Percentiles rank a stretch among this genome's conserved stretches.
Evolutionary conservation across 345 rosid genomes (phyloP).

Genomic region (Boechera retrofracta): DNA sequence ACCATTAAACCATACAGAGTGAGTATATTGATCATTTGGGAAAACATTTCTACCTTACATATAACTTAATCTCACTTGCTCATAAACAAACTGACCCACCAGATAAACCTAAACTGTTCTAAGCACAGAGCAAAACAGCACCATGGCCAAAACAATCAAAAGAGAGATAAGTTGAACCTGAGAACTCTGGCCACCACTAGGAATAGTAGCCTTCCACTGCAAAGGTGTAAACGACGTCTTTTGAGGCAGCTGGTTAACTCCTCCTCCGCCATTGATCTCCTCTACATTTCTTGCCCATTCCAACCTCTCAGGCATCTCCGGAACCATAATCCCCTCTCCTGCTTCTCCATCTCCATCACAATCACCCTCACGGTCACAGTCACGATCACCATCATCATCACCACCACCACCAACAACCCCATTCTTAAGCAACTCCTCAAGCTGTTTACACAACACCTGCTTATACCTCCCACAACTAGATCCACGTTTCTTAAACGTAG

Average conservation of each 20-base stretch:
- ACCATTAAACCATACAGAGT: slow-evolving; percentile 4
- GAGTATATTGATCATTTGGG: not conserved
- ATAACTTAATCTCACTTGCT: not conserved
- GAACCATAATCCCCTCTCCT: slow-evolving; percentile 48
- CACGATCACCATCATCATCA: not conserved
- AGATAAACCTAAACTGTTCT: slow-evolving; percentile 18
- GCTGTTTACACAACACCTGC: slow-evolving; percentile 65
- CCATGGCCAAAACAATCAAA: not conserved
- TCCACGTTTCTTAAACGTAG: slow-evolving; percentile 44
- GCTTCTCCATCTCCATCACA: slow-evolving; percentile 7
- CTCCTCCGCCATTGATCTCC: slow-evolving; percentile 29
- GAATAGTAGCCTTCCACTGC: slow-evolving; percentile 49
- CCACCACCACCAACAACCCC: slow-evolving; percentile 41
- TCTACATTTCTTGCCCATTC: slow-evolving; percentile 42
- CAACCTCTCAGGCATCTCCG: slow-evolving; percentile 44
- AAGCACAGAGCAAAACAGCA: not conserved
- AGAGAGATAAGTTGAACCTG: slow-evolving; percentile 55
- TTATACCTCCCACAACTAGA: slow-evolving; percentile 59
- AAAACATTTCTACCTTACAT: slow-evolving; percentile 7
- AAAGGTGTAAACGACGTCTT: slow-evolving; percentile 50
- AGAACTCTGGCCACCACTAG: slow-evolving; percentile 47
- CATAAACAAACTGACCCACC: not conserved
- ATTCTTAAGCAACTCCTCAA: slow-evolving; percentile 61
- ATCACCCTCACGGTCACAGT: not conserved
- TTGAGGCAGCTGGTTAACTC: slow-evolving; percentile 28